Evolutionary conservation across 2,329 filamentous ascomycete species (phyloP), one percentile per base, ranked within the genome.

Genomic region (Pseudocercospora ulei): DNA sequence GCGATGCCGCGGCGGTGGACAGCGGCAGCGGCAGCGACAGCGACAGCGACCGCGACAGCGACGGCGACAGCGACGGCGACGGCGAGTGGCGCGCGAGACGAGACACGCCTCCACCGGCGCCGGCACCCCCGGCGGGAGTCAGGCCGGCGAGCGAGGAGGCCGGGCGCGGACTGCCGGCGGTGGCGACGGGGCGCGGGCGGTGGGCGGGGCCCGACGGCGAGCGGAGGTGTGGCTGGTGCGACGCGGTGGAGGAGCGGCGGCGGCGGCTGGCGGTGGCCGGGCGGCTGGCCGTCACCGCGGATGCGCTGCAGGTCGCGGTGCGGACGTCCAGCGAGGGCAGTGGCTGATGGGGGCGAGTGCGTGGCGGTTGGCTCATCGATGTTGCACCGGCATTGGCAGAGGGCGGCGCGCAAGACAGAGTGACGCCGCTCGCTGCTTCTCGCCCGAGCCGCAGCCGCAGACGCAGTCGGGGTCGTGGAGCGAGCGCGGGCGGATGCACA

Each of bases 61-160:
- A n/a, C n/a, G n/a, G n/a, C n/a, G n/a, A n/a, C n/a, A n/a, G n/a
- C 41, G 71, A 71, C 38, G 72, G 64, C 39, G 73, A 70, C 50
- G 75, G 73, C 60, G 75, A 76, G 59, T 73, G 74, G 53, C 71
- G 68, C 52, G 68, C 67, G 54, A 72, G 66, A 62, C 73, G 70
- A 43, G 70, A 66, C 57, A 65, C 63, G 62, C 68, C 70, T 62
- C 69, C 69, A 61, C 69, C 70, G 20, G 23, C 40, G 22, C 54
- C 65, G 56, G 66, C 66, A 56, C 65, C 69, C 63, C 68, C 70
- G 62, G 63, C 67, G 58, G 63, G 60, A 56, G 67, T 59, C 56
- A 68, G 66, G 59, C 67, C 65, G 60, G 71, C 65, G 62, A 70
- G 64, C 59, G 72, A 65, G 54, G 65, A 70, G 53, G 71, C 67